Base-by-base conservation (phyloP, 1,139 yeast species). In the Yamadazyma friedrichii region DNA sequence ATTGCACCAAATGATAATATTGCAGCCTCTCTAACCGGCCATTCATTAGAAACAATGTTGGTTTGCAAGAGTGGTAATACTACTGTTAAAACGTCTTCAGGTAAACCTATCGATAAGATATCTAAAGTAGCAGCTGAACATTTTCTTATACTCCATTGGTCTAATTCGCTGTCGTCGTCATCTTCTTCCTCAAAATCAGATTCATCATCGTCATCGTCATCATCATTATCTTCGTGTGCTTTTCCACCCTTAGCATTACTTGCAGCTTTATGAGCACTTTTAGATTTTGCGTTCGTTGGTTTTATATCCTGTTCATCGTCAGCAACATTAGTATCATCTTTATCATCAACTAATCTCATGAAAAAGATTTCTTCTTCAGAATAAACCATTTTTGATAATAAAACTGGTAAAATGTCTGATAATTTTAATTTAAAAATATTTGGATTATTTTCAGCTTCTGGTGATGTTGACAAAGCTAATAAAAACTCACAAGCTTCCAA, bases 1-100 rank as follows among this genome's bases (percentile, higher is more conserved):
- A 91, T 84, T 25, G 98, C 98, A 45, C 98, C 98, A 59, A 93
- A 78, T 1, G 98, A 97, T 40, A 93, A 72, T 30, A 93, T 91
- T 1, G 97, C 83, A 1, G 97, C 95, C 60, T 93, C 98, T 47
- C 97, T 77, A 11, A 85, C 79, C 31, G 87, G 87, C 98, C 98
- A 93, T 45, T 83, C 78, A 4, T 70, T 65, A 1, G 88, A 77
- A 6, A 77, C 76, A 41, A 93, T 80, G 43, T 82, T 78, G 39
- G 78, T 81, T 58, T 87, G 87, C 41, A 93, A 70, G 15, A 84
- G 67, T 2, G 98, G 98, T 48, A 91, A 71, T 1, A 88, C 74
- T 11, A 79, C 70, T 29, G 74, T 70, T 37, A 91, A 68, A 3
- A 88, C 93, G 44, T 78, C 80, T 8, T 72, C 74, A 0, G 97